These are phyloP conservation scores for Bryopsis sp. DNA, from an alignment of 139 green algal species.

Conservation along the genomic window DNA sequence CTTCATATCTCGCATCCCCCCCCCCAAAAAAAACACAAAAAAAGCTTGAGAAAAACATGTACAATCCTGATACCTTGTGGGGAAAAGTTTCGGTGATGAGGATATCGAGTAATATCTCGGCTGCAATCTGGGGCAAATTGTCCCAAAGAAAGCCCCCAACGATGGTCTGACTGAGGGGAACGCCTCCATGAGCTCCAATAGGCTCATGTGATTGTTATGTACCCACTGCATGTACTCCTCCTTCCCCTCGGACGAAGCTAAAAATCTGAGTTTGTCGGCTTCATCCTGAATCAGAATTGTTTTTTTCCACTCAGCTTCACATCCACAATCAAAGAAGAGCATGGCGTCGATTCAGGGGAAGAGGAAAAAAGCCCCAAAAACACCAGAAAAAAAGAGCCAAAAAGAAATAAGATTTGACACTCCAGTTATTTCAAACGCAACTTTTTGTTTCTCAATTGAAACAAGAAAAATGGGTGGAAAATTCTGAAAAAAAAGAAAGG, in stretches of 20 bases:
- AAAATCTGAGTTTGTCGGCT: conserved; percentile 39
- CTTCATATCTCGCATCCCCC: background rate
- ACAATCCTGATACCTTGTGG: conserved; percentile 14
- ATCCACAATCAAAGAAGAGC: background rate
- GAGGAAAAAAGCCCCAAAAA: background rate
- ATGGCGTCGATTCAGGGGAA: background rate
- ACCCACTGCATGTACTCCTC: conserved; percentile 58
- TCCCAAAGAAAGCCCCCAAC: conserved; percentile 82
- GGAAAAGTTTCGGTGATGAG: conserved; percentile 49
- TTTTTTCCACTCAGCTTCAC: background rate
- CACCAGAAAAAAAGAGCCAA: background rate
- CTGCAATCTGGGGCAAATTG: conserved; percentile 69
- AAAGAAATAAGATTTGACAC: background rate
- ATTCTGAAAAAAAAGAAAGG: background rate
- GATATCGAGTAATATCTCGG: conserved; percentile 86
- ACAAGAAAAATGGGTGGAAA: background rate
- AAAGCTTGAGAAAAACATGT: background rate
- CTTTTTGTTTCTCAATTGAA: background rate
- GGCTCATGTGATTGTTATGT: conserved; percentile 35
- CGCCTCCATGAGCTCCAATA: conserved; percentile 71
- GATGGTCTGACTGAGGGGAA: conserved; percentile 69
- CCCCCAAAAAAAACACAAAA: conserved; percentile 3
- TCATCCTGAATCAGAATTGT: conserved; percentile 26
- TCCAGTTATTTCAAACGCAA: background rate
- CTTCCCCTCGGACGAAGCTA: conserved; percentile 58